phyloP scores from a whole-genome alignment of 495 filamentous ascomycete species.

The Pyrenula aspistea region DNA sequence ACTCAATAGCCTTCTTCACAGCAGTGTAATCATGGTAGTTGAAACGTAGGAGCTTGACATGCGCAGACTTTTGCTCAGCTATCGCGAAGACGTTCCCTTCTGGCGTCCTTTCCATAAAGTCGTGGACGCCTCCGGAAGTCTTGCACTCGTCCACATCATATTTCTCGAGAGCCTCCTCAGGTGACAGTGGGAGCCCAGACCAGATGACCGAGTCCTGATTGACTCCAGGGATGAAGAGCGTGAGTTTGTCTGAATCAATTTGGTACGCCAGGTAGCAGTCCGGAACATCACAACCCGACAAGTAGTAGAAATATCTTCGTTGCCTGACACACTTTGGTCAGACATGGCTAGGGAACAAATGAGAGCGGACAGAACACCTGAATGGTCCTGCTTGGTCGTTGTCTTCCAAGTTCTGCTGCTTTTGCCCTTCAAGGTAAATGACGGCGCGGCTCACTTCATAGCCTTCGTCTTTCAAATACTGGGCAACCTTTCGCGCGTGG shows the following conservation, averaged over 20 bases:
- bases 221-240: constrained; percentile 85
- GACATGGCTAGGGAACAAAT: neutral
- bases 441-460: constrained; percentile 18
- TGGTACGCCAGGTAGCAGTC: constrained; percentile 80
- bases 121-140: neutral
- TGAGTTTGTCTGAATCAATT: constrained; percentile 55
- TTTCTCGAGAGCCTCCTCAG: constrained; percentile 55
- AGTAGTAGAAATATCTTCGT: constrained; percentile 87
- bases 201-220: constrained; percentile 88
- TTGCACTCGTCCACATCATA: constrained; percentile 66
- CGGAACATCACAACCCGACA: constrained; percentile 73
- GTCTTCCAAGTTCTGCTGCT: constrained; percentile 67
- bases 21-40: constrained; percentile 44
- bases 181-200: constrained; percentile 74
- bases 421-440: constrained; percentile 81
- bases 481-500: constrained; percentile 71
- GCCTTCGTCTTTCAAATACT: constrained; percentile 42
- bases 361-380: constrained; percentile 32
- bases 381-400: constrained; percentile 69
- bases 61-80: constrained; percentile 52
- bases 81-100: constrained; percentile 69
- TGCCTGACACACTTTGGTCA: constrained; percentile 34
- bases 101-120: constrained; percentile 45
- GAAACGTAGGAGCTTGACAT: constrained; percentile 52
- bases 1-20: constrained; percentile 68